These are phyloP conservation scores for Fusarium tjaetaba DNA, from an alignment of 2,329 filamentous ascomycete genomes.

Conservation along the genomic window DNA sequence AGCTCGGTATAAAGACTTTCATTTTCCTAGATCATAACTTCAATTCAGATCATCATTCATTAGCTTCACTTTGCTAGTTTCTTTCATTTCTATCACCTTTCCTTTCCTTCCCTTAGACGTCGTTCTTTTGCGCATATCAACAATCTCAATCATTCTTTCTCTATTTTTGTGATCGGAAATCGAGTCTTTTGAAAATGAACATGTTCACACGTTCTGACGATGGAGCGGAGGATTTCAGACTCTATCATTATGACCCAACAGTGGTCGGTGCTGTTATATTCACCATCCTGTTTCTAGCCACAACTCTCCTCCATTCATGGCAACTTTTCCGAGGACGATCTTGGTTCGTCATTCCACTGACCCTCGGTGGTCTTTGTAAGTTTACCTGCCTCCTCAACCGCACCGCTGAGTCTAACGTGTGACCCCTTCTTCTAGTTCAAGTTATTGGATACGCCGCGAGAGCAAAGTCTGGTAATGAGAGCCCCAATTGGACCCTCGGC, in stretches of 20 bases:
- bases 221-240: neutral
- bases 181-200: neutral
- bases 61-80: no score
- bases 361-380: neutral
- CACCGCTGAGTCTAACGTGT: neutral
- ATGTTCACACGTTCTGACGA: neutral
- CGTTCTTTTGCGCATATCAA: no score
- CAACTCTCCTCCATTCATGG: neutral
- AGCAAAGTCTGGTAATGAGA: conserved; percentile 2
- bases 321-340: neutral
- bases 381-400: fast-evolving
- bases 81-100: neutral
- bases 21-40: fast-evolving
- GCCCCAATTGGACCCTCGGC: neutral
- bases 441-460: neutral
- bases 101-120: neutral
- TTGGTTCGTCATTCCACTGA: conserved; percentile 1
- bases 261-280: neutral
- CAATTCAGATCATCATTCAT: neutral
- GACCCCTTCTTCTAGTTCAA: neutral
- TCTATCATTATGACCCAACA: conserved; percentile 5
- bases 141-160: neutral
- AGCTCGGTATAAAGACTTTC: neutral
- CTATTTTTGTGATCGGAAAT: neutral
- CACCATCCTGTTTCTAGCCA: neutral